phyloP scores from a whole-genome alignment of 192 early-diverging fungal genomes.

The Gryganskiella cystojenkinii region DNA sequence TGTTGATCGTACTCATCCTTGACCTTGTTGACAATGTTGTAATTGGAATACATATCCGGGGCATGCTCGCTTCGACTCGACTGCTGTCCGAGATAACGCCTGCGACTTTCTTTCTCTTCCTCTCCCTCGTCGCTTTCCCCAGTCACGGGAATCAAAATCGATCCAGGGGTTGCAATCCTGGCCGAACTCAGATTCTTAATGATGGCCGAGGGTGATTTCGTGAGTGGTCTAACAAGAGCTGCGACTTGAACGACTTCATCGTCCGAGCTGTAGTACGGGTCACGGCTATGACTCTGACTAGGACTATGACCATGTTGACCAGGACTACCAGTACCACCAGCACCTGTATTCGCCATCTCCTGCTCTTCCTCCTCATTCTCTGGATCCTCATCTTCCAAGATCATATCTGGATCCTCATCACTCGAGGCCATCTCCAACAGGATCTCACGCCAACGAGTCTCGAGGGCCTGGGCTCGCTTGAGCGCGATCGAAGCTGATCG shows the following conservation, averaged over 20 bases:
- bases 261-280: too few relatives aligned
- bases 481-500: constrained; percentile 39
- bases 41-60: constrained; percentile 43
- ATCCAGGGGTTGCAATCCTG: too few relatives aligned
- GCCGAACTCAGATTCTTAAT: too few relatives aligned
- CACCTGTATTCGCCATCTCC: not conserved
- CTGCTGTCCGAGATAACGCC: constrained; percentile 3
- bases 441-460: constrained; percentile 45
- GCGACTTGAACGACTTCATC: too few relatives aligned
- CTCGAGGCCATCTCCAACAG: constrained; percentile 48
- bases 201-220: too few relatives aligned
- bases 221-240: too few relatives aligned
- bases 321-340: too few relatives aligned
- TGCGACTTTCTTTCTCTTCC: constrained; percentile 26
- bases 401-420: constrained; percentile 35
- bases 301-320: too few relatives aligned
- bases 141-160: too few relatives aligned
- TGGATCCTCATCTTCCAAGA: constrained; percentile 38
- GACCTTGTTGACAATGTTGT: constrained; percentile 27
- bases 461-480: constrained; percentile 41
- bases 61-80: constrained; percentile 31
- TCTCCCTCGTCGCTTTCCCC: not conserved
- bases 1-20: not conserved
- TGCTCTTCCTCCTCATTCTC: constrained; percentile 24
- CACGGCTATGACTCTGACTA: too few relatives aligned